Evolutionary conservation across 140 eudicot species (phyloP), one percentile per base, ranked within the genome.

Genomic region (Erigeron philadelphicus): DNA sequence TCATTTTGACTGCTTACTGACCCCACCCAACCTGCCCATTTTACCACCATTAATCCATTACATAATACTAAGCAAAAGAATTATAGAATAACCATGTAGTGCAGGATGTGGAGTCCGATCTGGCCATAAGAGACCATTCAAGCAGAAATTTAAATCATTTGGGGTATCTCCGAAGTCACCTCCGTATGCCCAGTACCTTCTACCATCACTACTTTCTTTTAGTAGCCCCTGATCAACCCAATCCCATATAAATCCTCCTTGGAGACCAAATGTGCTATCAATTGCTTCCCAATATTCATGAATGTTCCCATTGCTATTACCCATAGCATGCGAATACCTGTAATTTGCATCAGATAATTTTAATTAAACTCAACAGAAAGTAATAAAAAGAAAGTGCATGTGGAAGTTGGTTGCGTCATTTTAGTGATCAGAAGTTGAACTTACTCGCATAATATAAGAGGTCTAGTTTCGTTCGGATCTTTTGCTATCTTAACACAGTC

Each of bases 211-310:
- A 61, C 83, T 86, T 78, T 78, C 90, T 86, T 92, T 92, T 65
- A 89, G 75, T 60, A 92, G 70, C 55, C 84, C 96, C 93, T 87
- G 95, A 77, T 93, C 98, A 72, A 78, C 95, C 98, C 98, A 93
- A 62, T 93, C 98, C 96, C 98, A 93, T 7, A 93, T 89, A 72
- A 93, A 89, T 61, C 98, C 98, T 81, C 98, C 98, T 77, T 93
- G 98, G 53, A 93, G 90, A 67, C 96, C 98, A 80, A 86, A 86
- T 45, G 89, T 86, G 81, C 74, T 81, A 79, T 93, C 94, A 72
- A 93, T 89, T 67, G 96, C 96, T 85, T 89, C 88, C 98, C 98
- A 93, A 55, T 93, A 93, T 73, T 64, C 84, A 52, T 87, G 81
- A 70, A 93, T 81, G 81, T 85, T 89, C 11, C 98, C 98, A 19